Conservation (phyloP, 768 basidiomycete species). For the Kwoniella dejecticola region DNA sequence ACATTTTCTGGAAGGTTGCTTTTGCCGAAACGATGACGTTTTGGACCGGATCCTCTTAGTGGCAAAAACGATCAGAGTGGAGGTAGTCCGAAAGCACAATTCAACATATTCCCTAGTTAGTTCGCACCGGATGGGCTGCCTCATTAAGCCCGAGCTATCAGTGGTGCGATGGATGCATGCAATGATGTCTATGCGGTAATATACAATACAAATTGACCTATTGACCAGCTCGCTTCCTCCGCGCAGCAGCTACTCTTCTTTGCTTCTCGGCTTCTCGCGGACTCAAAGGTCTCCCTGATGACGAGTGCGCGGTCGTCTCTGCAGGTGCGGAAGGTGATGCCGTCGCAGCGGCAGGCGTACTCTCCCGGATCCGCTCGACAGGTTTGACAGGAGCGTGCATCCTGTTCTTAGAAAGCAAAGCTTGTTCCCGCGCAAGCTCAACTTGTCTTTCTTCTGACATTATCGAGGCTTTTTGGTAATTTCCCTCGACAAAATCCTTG, state of each 20-base stretch:
- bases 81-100: background rate
- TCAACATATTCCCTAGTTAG: too few species aligned
- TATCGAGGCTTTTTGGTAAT: background rate
- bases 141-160: too few species aligned
- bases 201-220: conserved; percentile 14
- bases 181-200: background rate
- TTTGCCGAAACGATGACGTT: conserved; percentile 16
- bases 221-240: conserved; percentile 26
- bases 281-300: background rate
- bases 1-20: background rate
- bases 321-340: background rate
- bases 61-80: conserved; percentile 7
- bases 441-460: background rate
- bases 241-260: conserved; percentile 29
- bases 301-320: background rate
- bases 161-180: conserved; percentile 9
- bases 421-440: background rate
- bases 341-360: background rate
- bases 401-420: background rate
- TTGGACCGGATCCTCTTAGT: background rate
- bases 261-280: conserved; percentile 25
- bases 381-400: background rate
- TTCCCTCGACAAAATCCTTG: conserved; percentile 7
- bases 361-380: conserved; percentile 19
- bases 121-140: too few species aligned